phyloP scores from a whole-genome alignment of 805 yeast genomes.

The Spathaspora sp. region DNA sequence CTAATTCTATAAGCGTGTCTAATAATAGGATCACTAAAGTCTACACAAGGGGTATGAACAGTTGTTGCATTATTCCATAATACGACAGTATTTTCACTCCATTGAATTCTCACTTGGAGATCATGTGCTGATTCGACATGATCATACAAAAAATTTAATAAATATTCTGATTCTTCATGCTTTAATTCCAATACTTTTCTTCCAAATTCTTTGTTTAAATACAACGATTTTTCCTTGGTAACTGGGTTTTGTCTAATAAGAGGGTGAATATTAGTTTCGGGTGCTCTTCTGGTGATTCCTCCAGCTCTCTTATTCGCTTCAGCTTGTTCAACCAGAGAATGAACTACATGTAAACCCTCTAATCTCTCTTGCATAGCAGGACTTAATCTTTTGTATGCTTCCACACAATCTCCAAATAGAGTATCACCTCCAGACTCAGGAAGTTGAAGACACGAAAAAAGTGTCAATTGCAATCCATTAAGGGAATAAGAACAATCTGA shows the following conservation, averaged over 20 bases:
- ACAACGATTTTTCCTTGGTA: conserved; percentile 27
- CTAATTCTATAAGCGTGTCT: conserved; percentile 36
- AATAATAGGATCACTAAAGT: conserved; percentile 32
- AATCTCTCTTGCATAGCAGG: conserved; percentile 30
- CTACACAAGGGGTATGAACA: conserved; percentile 33
- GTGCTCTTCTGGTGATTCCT: conserved; percentile 29
- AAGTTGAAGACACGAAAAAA: conserved; percentile 32
- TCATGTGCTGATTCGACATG: conserved; percentile 32
- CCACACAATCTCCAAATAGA: conserved; percentile 33
- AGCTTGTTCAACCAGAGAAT: conserved; percentile 32
- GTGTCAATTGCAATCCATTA: conserved; percentile 32
- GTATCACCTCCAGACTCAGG: conserved; percentile 38
- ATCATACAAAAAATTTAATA: conserved; percentile 27
- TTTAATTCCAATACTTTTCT: conserved; percentile 32
- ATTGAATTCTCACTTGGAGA: conserved; percentile 32
- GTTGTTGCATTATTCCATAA: conserved; percentile 34
- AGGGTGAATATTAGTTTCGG: conserved; percentile 33
- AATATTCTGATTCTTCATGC: conserved; percentile 28
- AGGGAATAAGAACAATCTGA: conserved; percentile 34
- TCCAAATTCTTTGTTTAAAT: conserved; percentile 32
- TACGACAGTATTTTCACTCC: conserved; percentile 35
- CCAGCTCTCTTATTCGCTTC: conserved; percentile 24
- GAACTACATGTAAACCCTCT: conserved; percentile 31
- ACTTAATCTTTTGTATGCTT: conserved; percentile 33
- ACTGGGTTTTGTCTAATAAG: conserved; percentile 33